phyloP scores from a whole-genome alignment of 805 yeast genomes.

The Clavispora asparagi region DNA sequence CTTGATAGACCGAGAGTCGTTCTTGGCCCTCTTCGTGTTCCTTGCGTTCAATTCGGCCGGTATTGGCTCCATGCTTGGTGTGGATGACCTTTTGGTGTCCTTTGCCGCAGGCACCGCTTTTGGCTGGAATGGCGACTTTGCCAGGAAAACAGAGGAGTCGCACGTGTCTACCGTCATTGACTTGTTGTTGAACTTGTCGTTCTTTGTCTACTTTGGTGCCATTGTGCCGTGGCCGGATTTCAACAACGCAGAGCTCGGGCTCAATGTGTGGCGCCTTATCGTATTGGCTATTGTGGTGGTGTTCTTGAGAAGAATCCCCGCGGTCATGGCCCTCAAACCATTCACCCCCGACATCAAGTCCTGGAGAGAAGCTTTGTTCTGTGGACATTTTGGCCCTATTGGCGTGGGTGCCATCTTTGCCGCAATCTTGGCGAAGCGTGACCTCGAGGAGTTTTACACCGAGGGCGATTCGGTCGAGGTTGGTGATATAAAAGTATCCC shows the following conservation, averaged over 20 bases:
- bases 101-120: conserved; percentile 93
- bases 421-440: conserved; percentile 70
- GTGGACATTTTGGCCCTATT: conserved; percentile 95
- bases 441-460: conserved; percentile 49
- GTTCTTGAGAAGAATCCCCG: conserved; percentile 77
- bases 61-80: conserved; percentile 80
- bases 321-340: conserved; percentile 68
- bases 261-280: conserved; percentile 74
- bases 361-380: conserved; percentile 91
- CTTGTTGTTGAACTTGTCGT: conserved; percentile 73
- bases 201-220: conserved; percentile 86
- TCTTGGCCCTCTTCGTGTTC: conserved; percentile 77
- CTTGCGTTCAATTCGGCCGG: conserved; percentile 85
- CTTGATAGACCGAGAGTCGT: conserved; percentile 83
- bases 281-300: conserved; percentile 69
- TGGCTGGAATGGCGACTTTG: conserved; percentile 91
- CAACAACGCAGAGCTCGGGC: conserved; percentile 56
- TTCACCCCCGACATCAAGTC: conserved; percentile 81
- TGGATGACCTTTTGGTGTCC: conserved; percentile 82
- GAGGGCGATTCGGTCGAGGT: conserved; percentile 52
- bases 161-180: conserved; percentile 91
- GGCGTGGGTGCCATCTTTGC: conserved; percentile 94
- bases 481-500: conserved; percentile 30
- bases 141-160: conserved; percentile 74
- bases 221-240: conserved; percentile 84